Percentiles rank a stretch among this genome's conserved stretches.
phyloP scores from a whole-genome alignment of 371 early-diverging fungal species.

The Mycotypha africana region DNA sequence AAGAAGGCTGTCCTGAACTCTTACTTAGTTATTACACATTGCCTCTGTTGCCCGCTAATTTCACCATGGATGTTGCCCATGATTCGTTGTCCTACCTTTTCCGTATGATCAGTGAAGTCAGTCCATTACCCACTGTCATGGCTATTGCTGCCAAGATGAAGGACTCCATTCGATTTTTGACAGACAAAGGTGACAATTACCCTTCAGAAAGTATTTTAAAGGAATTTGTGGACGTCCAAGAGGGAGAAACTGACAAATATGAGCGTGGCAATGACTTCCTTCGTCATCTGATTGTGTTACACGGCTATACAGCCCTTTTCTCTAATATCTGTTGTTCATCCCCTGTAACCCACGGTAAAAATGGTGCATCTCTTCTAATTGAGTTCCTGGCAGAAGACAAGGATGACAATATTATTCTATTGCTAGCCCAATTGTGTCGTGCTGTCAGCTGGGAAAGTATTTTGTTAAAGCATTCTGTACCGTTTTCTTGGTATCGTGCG shows the following conservation, averaged over 20 bases:
- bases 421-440: conserved; percentile 65
- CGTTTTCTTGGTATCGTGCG: conserved; percentile 62
- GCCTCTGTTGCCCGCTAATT: conserved; percentile 72
- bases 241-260: conserved; percentile 39
- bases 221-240: conserved; percentile 50
- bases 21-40: conserved; percentile 61
- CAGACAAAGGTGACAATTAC: conserved; percentile 20
- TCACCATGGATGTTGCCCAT: conserved; percentile 61
- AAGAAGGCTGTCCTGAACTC: conserved; percentile 60
- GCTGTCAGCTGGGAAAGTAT: conserved; percentile 66
- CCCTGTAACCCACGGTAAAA: conserved; percentile 59
- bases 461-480: conserved; percentile 55
- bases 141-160: conserved; percentile 50
- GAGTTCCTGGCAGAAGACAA: conserved; percentile 49
- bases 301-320: conserved; percentile 60
- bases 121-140: conserved; percentile 43
- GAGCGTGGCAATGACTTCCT: conserved; percentile 49
- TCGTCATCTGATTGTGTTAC: conserved; percentile 54
- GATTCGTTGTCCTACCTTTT: conserved; percentile 71
- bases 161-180: conserved; percentile 34
- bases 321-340: conserved; percentile 74
- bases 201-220: conserved; percentile 24
- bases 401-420: conserved; percentile 47
- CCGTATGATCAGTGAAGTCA: conserved; percentile 64
- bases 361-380: conserved; percentile 55